phyloP scores from a whole-genome alignment of 495 filamentous ascomycete species.

The Thozetella sp. region DNA sequence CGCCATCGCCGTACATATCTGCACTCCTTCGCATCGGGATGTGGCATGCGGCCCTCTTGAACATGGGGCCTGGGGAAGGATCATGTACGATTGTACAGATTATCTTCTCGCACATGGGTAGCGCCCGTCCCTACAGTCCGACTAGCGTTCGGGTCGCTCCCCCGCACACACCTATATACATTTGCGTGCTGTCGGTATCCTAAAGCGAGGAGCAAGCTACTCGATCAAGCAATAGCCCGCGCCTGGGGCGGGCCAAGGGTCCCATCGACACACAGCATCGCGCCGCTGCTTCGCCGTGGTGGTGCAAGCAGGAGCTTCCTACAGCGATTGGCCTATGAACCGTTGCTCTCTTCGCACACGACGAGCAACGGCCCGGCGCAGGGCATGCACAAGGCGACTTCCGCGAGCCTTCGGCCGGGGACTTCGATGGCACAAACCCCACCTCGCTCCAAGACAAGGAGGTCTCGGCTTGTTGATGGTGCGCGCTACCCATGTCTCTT shows the following conservation, averaged over 20 bases:
- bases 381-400: neutral
- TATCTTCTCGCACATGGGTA: neutral
- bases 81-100: constrained; percentile 4
- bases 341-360: neutral
- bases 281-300: too few species aligned
- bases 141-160: neutral
- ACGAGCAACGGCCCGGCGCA: neutral
- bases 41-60: neutral
- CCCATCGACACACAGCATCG: too few species aligned
- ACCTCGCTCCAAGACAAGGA: neutral
- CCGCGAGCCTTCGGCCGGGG: neutral
- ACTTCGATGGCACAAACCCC: neutral
- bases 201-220: constrained; percentile 2
- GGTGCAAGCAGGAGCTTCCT: too few species aligned
- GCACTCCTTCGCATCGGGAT: neutral
- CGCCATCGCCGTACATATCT: neutral
- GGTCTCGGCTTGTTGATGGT: neutral
- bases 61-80: neutral
- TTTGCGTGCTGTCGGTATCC: neutral
- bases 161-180: neutral
- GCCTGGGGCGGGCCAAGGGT: too few species aligned
- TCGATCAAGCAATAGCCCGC: constrained; percentile 16
- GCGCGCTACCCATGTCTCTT: neutral
- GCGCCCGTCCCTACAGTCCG: neutral
- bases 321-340: too few species aligned